Evolutionary conservation across 1,284 basidiomycete genomes (phyloP), one percentile per base, ranked within the genome.

Genomic region (Uromyces viciae-fabae): DNA sequence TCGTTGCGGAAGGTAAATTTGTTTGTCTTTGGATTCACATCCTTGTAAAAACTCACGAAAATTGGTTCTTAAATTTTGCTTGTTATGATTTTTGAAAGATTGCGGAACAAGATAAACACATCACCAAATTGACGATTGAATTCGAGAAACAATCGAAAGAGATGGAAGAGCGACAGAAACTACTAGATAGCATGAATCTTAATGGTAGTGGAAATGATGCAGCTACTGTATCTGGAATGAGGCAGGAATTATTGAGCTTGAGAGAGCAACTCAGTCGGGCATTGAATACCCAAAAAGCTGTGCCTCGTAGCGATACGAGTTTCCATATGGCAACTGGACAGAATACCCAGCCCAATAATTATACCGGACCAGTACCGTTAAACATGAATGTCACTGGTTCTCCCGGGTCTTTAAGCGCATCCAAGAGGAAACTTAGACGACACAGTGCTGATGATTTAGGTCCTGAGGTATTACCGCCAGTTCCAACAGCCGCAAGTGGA

Each of bases 201-300:
- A 87, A 86, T 38, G 83, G 86, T 0, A 82, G 86, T 1, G 78
- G 75, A 31, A 82, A 82, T 75, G 84, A 85, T 82, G 83, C 83
- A 49, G 83, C 84, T 3, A 92, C 95, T 38, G 94, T 98, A 81
- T 88, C 91, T 82, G 92, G 92, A 0, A 90, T 99, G 84, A 94
- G 97, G 86, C 92, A 90, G 83, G 97, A 99, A 88, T 91, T 99
- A 82, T 91, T 92, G 86, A 91, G 88, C 83, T 88, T 99, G 73
- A 93, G 94, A 82, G 97, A 99, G 86, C 96, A 99, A 86, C 91
- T 99, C 83, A 95, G 95, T 85, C 91, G 97, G 40, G 92, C 95
- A 28, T 94, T 81, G 94, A 85, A 94, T 96, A 5, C 89, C 95
- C 83, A 94, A 93, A 86, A 86, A 74, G 83, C 83, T 40, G 28